Evolutionary conservation across 179 eudicot genomes (phyloP).

Genomic region (Drosera spatulata): DNA sequence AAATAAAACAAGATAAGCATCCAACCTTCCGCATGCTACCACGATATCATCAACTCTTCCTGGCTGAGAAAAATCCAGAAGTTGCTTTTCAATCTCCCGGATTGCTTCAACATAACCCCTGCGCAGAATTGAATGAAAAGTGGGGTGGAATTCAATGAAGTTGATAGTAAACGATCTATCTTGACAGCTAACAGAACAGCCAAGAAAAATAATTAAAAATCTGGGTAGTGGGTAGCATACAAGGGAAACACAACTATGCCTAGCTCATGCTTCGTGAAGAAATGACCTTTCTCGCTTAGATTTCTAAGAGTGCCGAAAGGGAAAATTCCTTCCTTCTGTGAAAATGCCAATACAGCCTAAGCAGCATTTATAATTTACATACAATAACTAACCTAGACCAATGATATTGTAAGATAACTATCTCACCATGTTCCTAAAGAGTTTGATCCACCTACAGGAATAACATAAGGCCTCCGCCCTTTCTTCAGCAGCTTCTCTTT

Average conservation of each 20-base stretch:
- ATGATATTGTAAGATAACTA: neutral
- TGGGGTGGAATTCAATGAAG: too few species aligned
- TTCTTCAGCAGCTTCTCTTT: constrained; percentile 72
- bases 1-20: neutral
- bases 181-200: neutral
- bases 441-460: constrained; percentile 99
- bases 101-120: constrained; percentile 98
- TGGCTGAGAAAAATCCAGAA: constrained; percentile 18
- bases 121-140: constrained; percentile 4
- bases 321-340: too few species aligned
- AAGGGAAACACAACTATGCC: too few species aligned
- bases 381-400: neutral
- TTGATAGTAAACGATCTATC: too few species aligned
- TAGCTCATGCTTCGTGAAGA: too few species aligned
- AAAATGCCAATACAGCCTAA: neutral
- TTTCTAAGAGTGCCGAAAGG: too few species aligned
- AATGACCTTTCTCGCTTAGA: too few species aligned
- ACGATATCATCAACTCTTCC: constrained; percentile 80
- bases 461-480: constrained; percentile 93
- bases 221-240: neutral
- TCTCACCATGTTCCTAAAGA: constrained; percentile 92
- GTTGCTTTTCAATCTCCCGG: constrained; percentile 79
- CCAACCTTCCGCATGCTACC: constrained; percentile 96
- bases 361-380: neutral
- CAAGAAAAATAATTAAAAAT: neutral